Percentiles rank a stretch among this genome's conserved stretches.
Conservation (phyloP, 2,329 filamentous ascomycete genomes). For the Alternaria sp. region DNA sequence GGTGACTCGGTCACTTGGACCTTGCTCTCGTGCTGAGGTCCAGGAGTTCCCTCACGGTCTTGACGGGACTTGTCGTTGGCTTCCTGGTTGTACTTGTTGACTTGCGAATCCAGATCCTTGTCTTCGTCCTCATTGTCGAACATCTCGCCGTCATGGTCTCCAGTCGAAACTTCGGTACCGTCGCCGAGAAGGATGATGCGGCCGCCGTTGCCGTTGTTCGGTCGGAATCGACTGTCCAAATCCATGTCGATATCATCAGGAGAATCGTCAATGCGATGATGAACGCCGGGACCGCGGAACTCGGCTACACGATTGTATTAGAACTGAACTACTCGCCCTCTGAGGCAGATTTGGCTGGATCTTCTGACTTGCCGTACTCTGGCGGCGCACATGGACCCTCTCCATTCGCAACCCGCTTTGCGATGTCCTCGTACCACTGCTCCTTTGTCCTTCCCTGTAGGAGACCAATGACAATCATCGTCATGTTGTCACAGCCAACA, state of each 20-base stretch:
- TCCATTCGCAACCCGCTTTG: slow-evolving; percentile 91
- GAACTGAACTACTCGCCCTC: slow-evolving; percentile 47
- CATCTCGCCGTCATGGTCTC: slow-evolving; percentile 90
- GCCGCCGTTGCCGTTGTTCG: slow-evolving; percentile 71
- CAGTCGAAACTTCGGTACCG: slow-evolving; percentile 89
- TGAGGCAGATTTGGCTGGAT: slow-evolving; percentile 47
- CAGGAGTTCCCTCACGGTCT: slow-evolving; percentile 39
- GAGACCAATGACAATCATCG: slow-evolving; percentile 90
- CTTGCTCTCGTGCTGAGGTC: slow-evolving; percentile 28
- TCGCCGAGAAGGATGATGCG: slow-evolving; percentile 95
- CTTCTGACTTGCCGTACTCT: slow-evolving; percentile 91
- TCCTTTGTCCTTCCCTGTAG: slow-evolving; percentile 93
- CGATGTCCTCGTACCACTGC: slow-evolving; percentile 97
- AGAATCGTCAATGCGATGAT: slow-evolving; percentile 61
- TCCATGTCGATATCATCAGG: slow-evolving; percentile 75
- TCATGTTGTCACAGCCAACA: slow-evolving; percentile 99
- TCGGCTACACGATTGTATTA: slow-evolving; percentile 56
- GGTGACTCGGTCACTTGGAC: slow-evolving; percentile 45
- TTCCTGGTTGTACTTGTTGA: slow-evolving; percentile 67
- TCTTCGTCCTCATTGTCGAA: slow-evolving; percentile 91
- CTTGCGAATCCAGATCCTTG: slow-evolving; percentile 85
- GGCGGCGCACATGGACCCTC: slow-evolving; percentile 98
- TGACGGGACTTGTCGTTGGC: slow-evolving; percentile 32
- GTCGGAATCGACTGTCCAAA: slow-evolving; percentile 71
- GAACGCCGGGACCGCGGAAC: slow-evolving; percentile 61